Evolutionary conservation across 345 rosid genomes (phyloP).

Genomic region (Euphorbia pulcherrima): DNA sequence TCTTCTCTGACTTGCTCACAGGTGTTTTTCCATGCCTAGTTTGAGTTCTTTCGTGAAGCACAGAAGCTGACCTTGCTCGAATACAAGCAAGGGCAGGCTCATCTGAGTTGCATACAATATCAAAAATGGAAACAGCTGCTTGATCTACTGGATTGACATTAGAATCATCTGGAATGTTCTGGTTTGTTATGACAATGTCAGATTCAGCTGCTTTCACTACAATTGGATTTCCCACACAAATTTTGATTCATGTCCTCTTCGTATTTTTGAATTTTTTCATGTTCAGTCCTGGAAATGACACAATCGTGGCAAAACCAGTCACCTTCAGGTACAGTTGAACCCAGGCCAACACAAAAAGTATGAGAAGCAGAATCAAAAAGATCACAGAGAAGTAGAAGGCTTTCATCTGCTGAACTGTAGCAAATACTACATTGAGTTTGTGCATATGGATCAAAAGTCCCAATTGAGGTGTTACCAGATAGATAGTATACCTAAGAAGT

Average conservation of each 20-base stretch:
- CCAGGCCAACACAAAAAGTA: slow-evolving; percentile 54
- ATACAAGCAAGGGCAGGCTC: neutral
- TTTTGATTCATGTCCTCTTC: slow-evolving; percentile 5
- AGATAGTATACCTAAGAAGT: slow-evolving; percentile 38
- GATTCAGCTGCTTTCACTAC: slow-evolving; percentile 3
- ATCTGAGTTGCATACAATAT: slow-evolving; percentile 30
- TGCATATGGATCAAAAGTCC: slow-evolving; percentile 39
- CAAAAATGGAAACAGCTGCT: slow-evolving; percentile 28
- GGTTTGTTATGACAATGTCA: neutral
- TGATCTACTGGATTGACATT: neutral
- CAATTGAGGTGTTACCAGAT: slow-evolving; percentile 29
- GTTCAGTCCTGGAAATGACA: slow-evolving; percentile 40
- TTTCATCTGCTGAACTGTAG: slow-evolving; percentile 32
- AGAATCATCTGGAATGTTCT: slow-evolving; percentile 9
- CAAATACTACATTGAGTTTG: slow-evolving; percentile 41
- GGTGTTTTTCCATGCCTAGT: slow-evolving; percentile 8
- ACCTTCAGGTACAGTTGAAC: slow-evolving; percentile 51
- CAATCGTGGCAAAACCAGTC: slow-evolving; percentile 71
- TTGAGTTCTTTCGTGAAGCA: neutral
- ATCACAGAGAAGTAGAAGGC: slow-evolving; percentile 50
- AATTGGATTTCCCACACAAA: neutral
- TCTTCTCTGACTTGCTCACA: slow-evolving; percentile 17
- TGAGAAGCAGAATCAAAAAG: slow-evolving; percentile 57
- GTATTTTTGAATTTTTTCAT: slow-evolving; percentile 26
- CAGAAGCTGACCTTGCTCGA: neutral